Percentiles rank a stretch among this genome's conserved stretches.
These are phyloP conservation scores for Oldenlandia corymbosa DNA, from an alignment of 257 asterid species.

Conservation along the genomic window DNA sequence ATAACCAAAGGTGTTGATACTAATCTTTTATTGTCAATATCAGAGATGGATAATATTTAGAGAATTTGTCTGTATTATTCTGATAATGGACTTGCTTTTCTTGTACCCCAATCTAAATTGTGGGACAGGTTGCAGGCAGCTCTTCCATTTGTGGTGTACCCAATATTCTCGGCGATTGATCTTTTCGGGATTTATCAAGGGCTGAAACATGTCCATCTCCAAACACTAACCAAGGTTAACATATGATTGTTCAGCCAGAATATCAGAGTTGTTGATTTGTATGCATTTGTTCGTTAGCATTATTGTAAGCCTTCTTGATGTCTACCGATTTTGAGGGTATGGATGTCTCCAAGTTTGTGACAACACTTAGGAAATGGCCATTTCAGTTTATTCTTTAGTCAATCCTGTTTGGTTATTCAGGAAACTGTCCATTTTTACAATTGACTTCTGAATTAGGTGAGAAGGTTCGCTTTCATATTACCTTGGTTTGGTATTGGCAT, in stretches of 20 bases:
- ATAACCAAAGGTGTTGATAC: slow-evolving; percentile 59
- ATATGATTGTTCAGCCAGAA: slow-evolving; percentile 5
- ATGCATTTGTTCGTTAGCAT: background rate
- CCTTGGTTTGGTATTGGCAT: slow-evolving; percentile 2
- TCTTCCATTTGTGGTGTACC: slow-evolving; percentile 73
- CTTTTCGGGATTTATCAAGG: slow-evolving; percentile 87
- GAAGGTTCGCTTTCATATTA: background rate
- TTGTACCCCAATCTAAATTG: slow-evolving; percentile 25
- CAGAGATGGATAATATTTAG: background rate
- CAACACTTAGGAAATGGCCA: background rate
- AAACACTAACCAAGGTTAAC: slow-evolving; percentile 86
- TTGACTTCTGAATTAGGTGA: background rate
- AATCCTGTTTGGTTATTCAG: background rate
- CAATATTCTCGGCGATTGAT: slow-evolving; percentile 72
- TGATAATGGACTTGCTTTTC: background rate
- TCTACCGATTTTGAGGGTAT: background rate
- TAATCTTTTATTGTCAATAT: background rate
- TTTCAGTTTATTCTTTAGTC: background rate
- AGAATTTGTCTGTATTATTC: background rate
- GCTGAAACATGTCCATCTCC: slow-evolving; percentile 90
- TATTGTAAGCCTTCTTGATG: background rate
- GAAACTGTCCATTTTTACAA: background rate
- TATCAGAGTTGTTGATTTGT: background rate
- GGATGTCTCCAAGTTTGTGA: background rate
- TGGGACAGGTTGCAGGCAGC: slow-evolving; percentile 65